These are phyloP conservation scores for Phyllosticta citriasiana DNA, from an alignment of 2,329 filamentous ascomycete species.

Conservation along the genomic window DNA sequence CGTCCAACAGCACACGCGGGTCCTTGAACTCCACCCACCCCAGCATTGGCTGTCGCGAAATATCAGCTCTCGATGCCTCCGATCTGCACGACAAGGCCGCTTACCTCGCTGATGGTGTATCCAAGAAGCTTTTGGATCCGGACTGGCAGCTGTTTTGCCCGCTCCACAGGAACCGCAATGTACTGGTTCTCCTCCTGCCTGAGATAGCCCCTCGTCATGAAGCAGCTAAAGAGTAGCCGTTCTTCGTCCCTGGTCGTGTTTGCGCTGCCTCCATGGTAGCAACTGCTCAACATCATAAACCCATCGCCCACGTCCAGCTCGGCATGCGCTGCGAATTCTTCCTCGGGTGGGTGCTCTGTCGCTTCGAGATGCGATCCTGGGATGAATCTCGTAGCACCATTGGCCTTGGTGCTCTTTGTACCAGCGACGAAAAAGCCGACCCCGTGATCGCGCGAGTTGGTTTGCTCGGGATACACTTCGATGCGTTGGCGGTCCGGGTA, in stretches of 20 bases:
- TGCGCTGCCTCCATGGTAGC: conserved; percentile 12
- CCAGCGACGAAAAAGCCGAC: conserved; percentile 8
- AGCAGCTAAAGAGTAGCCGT: conserved; percentile 4
- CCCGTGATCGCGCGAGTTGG: not conserved
- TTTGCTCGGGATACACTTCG: not conserved
- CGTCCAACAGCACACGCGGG: not conserved
- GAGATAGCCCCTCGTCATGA: conserved; percentile 3
- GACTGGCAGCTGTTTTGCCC: conserved; percentile 15
- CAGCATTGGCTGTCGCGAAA: conserved; percentile 2
- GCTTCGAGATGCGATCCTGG: conserved; percentile 3
- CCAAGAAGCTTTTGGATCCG: conserved; percentile 15
- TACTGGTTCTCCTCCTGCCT: conserved; percentile 31
- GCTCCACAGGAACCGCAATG: conserved; percentile 19
- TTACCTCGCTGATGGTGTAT: conserved; percentile 15
- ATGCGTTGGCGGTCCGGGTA: not conserved
- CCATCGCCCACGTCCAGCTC: conserved; percentile 13
- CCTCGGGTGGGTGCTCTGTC: not conserved
- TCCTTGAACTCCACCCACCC: conserved; percentile 2
- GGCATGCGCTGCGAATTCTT: conserved; percentile 1
- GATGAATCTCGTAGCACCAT: conserved; percentile 6
- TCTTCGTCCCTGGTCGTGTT: conserved; percentile 8
- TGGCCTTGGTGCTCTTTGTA: not conserved
- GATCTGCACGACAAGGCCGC: conserved; percentile 16
- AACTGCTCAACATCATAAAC: conserved; percentile 13
- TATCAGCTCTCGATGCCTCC: conserved; percentile 13